Evolutionary conservation across 257 asterid species (phyloP).

Genomic region (Henckelia pumila): DNA sequence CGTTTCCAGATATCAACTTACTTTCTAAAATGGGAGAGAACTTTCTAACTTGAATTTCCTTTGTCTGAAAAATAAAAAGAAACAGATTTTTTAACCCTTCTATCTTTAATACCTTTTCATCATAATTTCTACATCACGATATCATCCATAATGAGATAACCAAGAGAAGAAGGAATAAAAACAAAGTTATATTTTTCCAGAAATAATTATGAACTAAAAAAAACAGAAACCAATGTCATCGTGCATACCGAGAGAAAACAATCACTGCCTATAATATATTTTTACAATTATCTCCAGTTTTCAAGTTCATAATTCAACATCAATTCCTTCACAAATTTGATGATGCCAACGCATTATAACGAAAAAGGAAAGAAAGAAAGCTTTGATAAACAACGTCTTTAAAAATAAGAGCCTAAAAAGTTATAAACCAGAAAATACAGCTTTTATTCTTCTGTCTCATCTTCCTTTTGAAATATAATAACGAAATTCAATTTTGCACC

Average conservation of each 20-base stretch:
- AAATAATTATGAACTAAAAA: conserved; percentile 1
- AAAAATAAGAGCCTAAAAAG: too few species aligned
- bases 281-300: background rate
- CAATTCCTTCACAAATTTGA: background rate
- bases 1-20: conserved; percentile 40
- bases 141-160: conserved; percentile 1
- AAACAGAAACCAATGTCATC: background rate
- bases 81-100: conserved; percentile 2
- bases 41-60: conserved; percentile 56
- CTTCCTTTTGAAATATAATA: too few species aligned
- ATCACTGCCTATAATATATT: background rate
- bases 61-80: conserved; percentile 33
- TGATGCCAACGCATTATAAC: too few species aligned
- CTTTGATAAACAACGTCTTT: background rate
- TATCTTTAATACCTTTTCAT: background rate
- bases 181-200: background rate
- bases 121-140: conserved; percentile 8
- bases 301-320: background rate
- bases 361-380: too few species aligned
- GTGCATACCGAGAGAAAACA: background rate
- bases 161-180: conserved; percentile 5
- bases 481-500: too few species aligned
- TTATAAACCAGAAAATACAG: too few species aligned
- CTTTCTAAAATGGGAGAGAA: conserved; percentile 69
- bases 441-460: too few species aligned